Evolutionary conservation across 2,329 filamentous ascomycete species (phyloP).

Genomic region (Alternaria triticina): DNA sequence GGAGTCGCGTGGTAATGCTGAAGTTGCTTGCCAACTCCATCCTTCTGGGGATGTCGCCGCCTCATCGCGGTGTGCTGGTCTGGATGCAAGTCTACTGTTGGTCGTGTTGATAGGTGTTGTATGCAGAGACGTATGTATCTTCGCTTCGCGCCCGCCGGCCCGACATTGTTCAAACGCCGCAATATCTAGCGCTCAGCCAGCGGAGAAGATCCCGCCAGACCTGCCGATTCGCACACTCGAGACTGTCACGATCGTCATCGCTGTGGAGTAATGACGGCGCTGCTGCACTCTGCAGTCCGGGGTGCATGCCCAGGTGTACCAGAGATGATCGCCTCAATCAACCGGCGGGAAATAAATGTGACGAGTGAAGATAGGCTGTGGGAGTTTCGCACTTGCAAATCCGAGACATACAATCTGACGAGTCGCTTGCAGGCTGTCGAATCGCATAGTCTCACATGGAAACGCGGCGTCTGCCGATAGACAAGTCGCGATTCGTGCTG

Average conservation of each 20-base stretch:
- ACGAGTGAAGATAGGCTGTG: constrained; percentile 3
- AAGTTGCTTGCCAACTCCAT: background rate
- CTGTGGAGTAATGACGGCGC: constrained; percentile 21
- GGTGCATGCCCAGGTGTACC: constrained; percentile 26
- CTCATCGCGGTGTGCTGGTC: background rate
- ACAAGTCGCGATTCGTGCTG: constrained; percentile 9
- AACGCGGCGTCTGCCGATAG: constrained; percentile 9
- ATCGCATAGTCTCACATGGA: constrained; percentile 3
- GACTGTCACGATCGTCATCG: constrained; percentile 20
- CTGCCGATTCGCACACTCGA: constrained; percentile 24
- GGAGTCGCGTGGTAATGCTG: constrained; percentile 2
- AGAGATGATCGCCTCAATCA: constrained; percentile 7
- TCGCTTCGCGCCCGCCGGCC: constrained; percentile 8
- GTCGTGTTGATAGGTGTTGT: background rate
- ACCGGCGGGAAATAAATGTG: constrained; percentile 4
- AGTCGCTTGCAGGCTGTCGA: background rate
- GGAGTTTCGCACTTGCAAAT: constrained; percentile 4
- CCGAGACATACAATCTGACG: background rate
- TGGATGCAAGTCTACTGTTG: background rate
- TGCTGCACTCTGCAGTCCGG: constrained; percentile 30
- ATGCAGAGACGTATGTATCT: background rate
- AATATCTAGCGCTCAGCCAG: constrained; percentile 2
- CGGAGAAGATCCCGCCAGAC: constrained; percentile 14
- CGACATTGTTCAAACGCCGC: constrained; percentile 14
- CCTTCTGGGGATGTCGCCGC: background rate